phyloP scores from a whole-genome alignment of 257 asterid species.

The Penstemon davidsonii region DNA sequence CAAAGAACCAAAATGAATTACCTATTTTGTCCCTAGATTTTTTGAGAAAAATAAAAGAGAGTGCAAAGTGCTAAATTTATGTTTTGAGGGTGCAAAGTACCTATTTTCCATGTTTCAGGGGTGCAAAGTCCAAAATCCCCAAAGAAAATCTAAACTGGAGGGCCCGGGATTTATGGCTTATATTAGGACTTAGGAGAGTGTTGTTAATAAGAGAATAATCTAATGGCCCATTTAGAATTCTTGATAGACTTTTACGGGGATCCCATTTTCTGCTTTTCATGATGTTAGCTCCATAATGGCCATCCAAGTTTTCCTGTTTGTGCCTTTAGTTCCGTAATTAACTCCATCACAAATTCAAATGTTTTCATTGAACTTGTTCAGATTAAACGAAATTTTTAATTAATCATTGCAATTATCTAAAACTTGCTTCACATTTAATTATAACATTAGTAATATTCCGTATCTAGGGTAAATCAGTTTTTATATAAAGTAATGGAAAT shows the following conservation, averaged over 20 bases:
- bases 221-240: conserved; percentile 23
- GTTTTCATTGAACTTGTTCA: background rate
- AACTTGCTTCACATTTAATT: no score
- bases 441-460: no score
- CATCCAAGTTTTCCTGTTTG: conserved; percentile 1
- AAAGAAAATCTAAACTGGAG: conserved; percentile 33
- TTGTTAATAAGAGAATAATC: background rate
- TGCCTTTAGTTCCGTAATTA: conserved; percentile 40
- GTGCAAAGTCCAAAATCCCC: no score
- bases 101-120: background rate
- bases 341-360: conserved; percentile 19
- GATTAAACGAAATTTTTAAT: no score
- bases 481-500: no score
- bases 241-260: conserved; percentile 24
- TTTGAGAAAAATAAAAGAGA: background rate
- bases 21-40: no score
- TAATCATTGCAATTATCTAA: no score
- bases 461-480: no score
- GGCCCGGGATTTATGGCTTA: conserved; percentile 39
- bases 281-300: conserved; percentile 35
- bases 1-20: no score
- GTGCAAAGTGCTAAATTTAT: no score
- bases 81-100: background rate
- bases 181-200: background rate
- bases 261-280: conserved; percentile 33